Conservation (phyloP, 2,329 filamentous ascomycete genomes). For the Scedosporium dehoogii region DNA sequence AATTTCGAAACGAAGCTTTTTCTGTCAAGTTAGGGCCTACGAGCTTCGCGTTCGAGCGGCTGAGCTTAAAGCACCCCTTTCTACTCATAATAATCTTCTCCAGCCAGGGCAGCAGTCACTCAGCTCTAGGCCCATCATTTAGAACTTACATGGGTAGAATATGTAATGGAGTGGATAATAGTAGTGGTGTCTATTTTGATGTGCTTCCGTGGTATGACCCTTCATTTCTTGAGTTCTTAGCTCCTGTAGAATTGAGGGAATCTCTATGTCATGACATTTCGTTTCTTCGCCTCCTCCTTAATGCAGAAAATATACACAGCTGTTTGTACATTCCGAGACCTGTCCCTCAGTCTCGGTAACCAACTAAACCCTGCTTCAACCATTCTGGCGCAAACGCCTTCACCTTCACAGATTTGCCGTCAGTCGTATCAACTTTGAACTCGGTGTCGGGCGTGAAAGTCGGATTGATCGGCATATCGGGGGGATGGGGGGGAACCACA, state of each 20-base stretch:
- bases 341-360: background rate
- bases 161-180: too few relatives aligned
- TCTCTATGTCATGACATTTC: background rate
- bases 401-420: constrained; percentile 37
- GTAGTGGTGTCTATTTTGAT: too few relatives aligned
- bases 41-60: too few relatives aligned
- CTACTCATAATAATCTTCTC: too few relatives aligned
- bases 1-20: too few relatives aligned
- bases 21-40: too few relatives aligned
- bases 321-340: background rate
- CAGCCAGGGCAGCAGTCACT: too few relatives aligned
- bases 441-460: constrained; percentile 52
- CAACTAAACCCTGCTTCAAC: constrained; percentile 38
- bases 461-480: constrained; percentile 35
- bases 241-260: background rate
- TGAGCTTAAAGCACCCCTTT: too few relatives aligned
- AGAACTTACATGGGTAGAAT: too few relatives aligned
- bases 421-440: constrained; percentile 45
- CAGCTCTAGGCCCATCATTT: too few relatives aligned
- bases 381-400: constrained; percentile 82
- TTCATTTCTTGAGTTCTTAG: too few relatives aligned
- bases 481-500: constrained; percentile 55
- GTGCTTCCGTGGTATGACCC: too few relatives aligned
- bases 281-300: background rate
- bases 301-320: background rate